Conservation (phyloP, 305 asterid species). For the Fraxinus angustifolia region DNA sequence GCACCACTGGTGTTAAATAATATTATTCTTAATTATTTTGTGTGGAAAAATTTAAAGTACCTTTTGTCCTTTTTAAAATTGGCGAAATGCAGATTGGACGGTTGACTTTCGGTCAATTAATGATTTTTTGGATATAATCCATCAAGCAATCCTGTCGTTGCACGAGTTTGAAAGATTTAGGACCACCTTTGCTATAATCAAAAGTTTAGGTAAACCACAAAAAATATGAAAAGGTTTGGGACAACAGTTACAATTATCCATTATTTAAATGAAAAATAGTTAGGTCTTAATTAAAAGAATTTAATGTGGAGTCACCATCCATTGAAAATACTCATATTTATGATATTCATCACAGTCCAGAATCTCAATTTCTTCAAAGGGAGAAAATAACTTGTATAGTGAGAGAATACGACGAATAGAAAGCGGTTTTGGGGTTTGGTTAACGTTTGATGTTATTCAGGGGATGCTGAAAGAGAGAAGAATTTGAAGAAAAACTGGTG, state of each 20-base stretch:
- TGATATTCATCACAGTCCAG: background rate
- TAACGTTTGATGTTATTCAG: conserved; percentile 32
- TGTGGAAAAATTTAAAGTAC: background rate
- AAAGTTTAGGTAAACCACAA: background rate
- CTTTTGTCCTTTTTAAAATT: too few relatives aligned
- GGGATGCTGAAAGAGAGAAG: conserved; percentile 3
- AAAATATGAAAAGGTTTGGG: background rate
- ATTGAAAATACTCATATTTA: background rate
- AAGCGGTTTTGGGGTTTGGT: conserved; percentile 33
- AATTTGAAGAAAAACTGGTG: background rate
- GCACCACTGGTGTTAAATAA: too few relatives aligned
- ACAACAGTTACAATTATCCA: background rate
- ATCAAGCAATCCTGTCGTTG: background rate
- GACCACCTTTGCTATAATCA: background rate
- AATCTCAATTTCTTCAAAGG: background rate
- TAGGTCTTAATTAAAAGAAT: background rate
- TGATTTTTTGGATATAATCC: background rate
- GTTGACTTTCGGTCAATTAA: background rate
- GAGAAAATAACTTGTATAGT: background rate
- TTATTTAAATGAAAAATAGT: background rate
- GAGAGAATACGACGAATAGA: conserved; percentile 12
- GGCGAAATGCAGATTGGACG: background rate
- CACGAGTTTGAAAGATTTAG: background rate
- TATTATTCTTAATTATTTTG: too few relatives aligned
- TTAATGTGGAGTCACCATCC: background rate